Base-by-base conservation (phyloP, 306 rosid genomes). In the Vigna radiata region DNA sequence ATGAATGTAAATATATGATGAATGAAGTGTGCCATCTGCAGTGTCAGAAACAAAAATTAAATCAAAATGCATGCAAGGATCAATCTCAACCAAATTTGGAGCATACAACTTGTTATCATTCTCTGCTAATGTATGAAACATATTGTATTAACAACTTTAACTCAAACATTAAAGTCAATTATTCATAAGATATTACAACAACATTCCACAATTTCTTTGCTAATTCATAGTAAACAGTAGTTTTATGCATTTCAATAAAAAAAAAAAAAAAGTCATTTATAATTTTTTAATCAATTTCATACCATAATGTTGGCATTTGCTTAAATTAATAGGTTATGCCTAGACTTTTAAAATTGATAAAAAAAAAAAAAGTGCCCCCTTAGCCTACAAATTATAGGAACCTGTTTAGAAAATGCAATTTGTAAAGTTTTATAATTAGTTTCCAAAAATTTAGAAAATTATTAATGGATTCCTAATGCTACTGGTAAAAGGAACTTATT, bases 21-120 rank as follows among this genome's bases (percentile, higher is more conserved):
- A 70, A 94, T 71, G 83, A 94, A 94, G 76, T 84, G 96, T 15
- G 98, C 91, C 98, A 94, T 94, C 98, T 94, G 95, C 89, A 81
- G 6, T 71, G 47, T 33, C 37, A 77, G 1, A 59, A 56, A 54
- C 29, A 37, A 72, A n/a, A 58, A 0, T 3, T 10, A 5, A 16
- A 52, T 33, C n/a, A 44, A 59, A 16, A 59, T 31, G 3, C 37
- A 27, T 47, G 25, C 14, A 31, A 17, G 50, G 15, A 31, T 62
- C 49, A 48, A 31, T 62, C 6, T 25, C 25, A 75, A 62, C 79
- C 61, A 75, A 75, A 75, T 18, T 31, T 46, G 46, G 4, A 43
- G 46, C 44, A 58, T 8, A 25, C 8, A 58, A 73, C 46, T 25
- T 21, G 67, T 29, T 25, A 23, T 43, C 77, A 37, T 72, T 56